Base-by-base conservation (phyloP, 1,139 yeast species). In the Magnusiomyces starmeri region DNA sequence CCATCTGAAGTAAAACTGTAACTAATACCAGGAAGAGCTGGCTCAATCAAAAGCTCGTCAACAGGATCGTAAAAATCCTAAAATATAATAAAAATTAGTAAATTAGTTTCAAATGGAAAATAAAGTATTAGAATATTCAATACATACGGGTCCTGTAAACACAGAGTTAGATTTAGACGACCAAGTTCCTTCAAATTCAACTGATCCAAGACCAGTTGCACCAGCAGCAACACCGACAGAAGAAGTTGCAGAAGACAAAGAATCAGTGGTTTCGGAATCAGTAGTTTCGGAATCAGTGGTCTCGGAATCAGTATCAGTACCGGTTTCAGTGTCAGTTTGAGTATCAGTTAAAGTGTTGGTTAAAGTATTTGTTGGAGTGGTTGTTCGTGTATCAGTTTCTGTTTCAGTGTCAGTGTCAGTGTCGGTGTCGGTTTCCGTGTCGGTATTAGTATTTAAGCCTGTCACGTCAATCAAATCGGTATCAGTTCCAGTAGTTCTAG, bases 1-100 rank as follows among this genome's bases (percentile, higher is more conserved):
- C 97, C 97, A 69, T 92, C 97, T 18, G 76, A 80, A 1, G 97
- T 90, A 72, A 92, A 92, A 4, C 97, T 88, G 70, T 84, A 88
- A 4, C 95, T 83, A 55, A 90, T 80, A 26, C 98, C 98, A 3
- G 98, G 97, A 51, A 92, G 76, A 24, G 90, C 92, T 2, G 98
- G 98, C 67, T 94, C 98, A 59, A 89, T 86, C 55, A 92, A 74
- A 27, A 90, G 78, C 68, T 92, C 98, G 65, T 89, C 96, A 24
- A 89, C 85, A 1, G 98, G 98, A 67, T 92, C 97, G 66, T 81
- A 92, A 65, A 92, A 92, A 3, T 92, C 96, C 66, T 48, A 43
- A 16, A 39, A 27, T 27, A 27, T 9, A 18, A 25, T 22, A 18
- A 26, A 43, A 4, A 43, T 25, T 24, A 40, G 40, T 14, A 29